Evolutionary conservation across 2,329 filamentous ascomycete genomes (phyloP).

Genomic region (Pezicula carpinea): DNA sequence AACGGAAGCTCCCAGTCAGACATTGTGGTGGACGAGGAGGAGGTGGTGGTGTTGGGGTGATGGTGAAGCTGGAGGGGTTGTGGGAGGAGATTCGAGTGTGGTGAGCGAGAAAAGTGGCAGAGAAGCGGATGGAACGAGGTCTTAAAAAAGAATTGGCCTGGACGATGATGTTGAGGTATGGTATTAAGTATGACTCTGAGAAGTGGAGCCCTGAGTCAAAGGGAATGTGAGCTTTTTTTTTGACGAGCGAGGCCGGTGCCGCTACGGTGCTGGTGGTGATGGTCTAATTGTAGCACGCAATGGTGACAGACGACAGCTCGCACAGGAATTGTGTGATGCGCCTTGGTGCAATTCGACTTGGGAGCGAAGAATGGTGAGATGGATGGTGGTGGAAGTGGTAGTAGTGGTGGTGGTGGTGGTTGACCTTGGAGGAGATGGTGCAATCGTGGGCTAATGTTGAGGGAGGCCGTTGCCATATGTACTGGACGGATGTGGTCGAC

Average conservation of each 20-base stretch:
- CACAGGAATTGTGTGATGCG: too few relatives aligned
- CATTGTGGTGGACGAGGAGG: slow-evolving; percentile 10
- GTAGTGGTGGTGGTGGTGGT: too few relatives aligned
- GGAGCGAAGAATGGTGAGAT: too few relatives aligned
- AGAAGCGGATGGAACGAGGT: slow-evolving; percentile 1
- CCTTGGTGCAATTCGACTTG: too few relatives aligned
- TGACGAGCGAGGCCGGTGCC: slow-evolving; percentile 13
- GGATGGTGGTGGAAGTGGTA: too few relatives aligned
- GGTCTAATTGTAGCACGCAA: slow-evolving; percentile 12
- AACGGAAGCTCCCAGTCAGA: slow-evolving; percentile 77
- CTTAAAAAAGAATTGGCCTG: slow-evolving; percentile 13
- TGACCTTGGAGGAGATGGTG: too few relatives aligned
- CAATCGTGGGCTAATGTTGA: too few relatives aligned
- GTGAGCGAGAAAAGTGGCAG: slow-evolving; percentile 1
- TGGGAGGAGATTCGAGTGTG: slow-evolving; percentile 1
- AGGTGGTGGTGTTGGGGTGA: not conserved
- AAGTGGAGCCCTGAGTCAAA: slow-evolving; percentile 21
- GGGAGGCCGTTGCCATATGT: too few relatives aligned
- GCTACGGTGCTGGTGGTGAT: slow-evolving; percentile 9
- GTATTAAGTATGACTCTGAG: slow-evolving; percentile 29
- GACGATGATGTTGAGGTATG: slow-evolving; percentile 13
- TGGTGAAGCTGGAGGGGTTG: slow-evolving; percentile 1
- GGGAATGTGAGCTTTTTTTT: slow-evolving; percentile 10
- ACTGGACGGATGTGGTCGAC: too few relatives aligned
- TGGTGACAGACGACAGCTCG: slow-evolving; percentile 1